These are phyloP conservation scores for Boletus vinaceobasis DNA, from an alignment of 768 basidiomycete species.

Conservation along the genomic window DNA sequence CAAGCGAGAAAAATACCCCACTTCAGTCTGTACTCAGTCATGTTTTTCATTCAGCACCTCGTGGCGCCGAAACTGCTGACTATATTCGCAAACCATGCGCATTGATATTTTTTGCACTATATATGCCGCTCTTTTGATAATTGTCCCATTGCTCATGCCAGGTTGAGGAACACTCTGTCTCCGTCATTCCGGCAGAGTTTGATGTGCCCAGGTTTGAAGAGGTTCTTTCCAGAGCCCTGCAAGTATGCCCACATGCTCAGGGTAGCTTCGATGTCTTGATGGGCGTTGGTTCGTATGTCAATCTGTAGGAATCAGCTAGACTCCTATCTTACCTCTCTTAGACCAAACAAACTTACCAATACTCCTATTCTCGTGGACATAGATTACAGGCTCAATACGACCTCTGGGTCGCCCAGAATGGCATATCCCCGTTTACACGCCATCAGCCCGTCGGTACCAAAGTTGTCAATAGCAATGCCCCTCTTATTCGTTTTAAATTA, in stretches of 20 bases:
- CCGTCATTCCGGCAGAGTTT: constrained; percentile 1
- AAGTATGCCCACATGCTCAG: constrained; percentile 14
- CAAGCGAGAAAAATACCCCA: neutral
- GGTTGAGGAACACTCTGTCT: constrained; percentile 2
- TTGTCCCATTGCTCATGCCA: neutral
- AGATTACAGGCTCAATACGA: neutral
- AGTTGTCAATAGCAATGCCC: neutral
- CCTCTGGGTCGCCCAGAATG: constrained; percentile 13
- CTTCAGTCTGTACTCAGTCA: neutral
- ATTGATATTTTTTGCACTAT: constrained; percentile 8
- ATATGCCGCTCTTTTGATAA: neutral
- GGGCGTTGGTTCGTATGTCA: constrained; percentile 13
- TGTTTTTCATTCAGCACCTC: constrained; percentile 4
- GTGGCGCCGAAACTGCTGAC: constrained; percentile 11
- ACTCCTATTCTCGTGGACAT: constrained; percentile 9
- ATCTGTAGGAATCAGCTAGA: neutral
- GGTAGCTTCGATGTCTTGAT: constrained; percentile 4
- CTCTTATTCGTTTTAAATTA: constrained; percentile 23
- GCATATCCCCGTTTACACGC: constrained; percentile 7
- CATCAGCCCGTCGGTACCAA: neutral
- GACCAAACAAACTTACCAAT: constrained; percentile 14
- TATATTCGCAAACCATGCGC: neutral
- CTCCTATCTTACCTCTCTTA: neutral
- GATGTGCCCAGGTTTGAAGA: constrained; percentile 3
- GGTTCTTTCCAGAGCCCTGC: constrained; percentile 11